Base-by-base conservation (phyloP, 2,329 filamentous ascomycete species). In the Penicillium sp. region DNA sequence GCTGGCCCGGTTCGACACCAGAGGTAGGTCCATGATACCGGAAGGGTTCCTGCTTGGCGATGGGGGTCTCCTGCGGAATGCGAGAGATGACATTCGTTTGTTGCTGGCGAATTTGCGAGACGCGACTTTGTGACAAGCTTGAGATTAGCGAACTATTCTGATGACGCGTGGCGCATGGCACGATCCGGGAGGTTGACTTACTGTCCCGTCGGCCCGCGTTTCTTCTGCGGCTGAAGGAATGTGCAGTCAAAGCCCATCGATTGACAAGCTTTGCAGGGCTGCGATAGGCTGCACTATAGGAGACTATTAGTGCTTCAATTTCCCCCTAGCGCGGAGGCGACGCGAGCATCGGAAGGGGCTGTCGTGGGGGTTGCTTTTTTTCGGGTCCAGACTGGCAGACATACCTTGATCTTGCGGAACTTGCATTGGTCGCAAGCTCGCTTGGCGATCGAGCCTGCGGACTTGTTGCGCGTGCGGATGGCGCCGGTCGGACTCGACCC, bases 401-500 rank as follows among this genome's bases (percentile, higher is more conserved):
- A 51, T 51, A 68, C 73, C 73, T 70, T 79, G 67, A 69, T 74
- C 64, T 73, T 76, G 60, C 72, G 70, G 36, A 75, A 67, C 56
- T 75, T 77, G 70, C 77, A 79, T 55, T 77, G 74, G 59, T 79
- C 77, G 60, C 77, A 79, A 1, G 77, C 76, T n/a, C 76, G 62
- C 59, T 71, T 73, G 11, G 70, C 70, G 50, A 71, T 69, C 35
- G 62, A 33, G 31, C 62, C 53, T 24, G 58, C 53, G 18, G 63
- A 50, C 57, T 68, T 71, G 51, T 62, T 68, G 56, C 66, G 67
- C 3, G 68, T 61, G 47, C 70, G 70, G 43, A 70, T 69, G 18
- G 68, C 54, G 3, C 64, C 61, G 10, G 66, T 54, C 24, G 61
- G 22, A 51, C 49, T 51, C 35, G 68, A 63, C 58, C 60, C 60